Evolutionary conservation across 1,284 basidiomycete genomes (phyloP).

Genomic region (Microbotryomycetes sp.): DNA sequence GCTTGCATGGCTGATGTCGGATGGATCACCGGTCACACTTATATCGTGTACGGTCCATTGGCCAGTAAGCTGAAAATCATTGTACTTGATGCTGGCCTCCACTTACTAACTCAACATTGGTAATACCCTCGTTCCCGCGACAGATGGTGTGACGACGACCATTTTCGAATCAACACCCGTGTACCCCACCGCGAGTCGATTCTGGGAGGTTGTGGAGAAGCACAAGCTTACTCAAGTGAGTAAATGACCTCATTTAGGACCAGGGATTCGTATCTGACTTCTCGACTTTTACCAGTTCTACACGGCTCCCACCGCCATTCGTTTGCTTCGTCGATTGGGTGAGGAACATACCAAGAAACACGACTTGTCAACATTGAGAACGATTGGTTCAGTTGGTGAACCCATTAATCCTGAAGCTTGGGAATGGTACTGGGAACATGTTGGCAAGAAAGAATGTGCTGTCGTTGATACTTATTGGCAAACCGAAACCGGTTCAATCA

Average conservation of each 20-base stretch:
- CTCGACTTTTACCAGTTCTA: conserved; percentile 61
- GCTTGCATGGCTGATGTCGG: conserved; percentile 99
- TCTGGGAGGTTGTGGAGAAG: conserved; percentile 93
- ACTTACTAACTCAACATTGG: conserved; percentile 32
- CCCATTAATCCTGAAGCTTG: conserved; percentile 99
- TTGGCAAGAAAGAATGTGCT: conserved; percentile 81
- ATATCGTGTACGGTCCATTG: conserved; percentile 95
- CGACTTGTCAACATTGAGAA: conserved; percentile 76
- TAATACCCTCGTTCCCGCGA: too few relatives aligned
- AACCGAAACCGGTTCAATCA: conserved; percentile 95
- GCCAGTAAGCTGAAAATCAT: conserved; percentile 46
- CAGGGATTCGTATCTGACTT: neutral
- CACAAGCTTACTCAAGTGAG: conserved; percentile 69
- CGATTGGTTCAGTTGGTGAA: conserved; percentile 90
- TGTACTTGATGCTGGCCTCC: neutral
- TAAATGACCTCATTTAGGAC: neutral
- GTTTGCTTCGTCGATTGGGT: conserved; percentile 81
- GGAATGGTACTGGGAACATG: conserved; percentile 97
- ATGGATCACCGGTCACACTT: conserved; percentile 98
- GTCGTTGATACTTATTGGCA: conserved; percentile 80
- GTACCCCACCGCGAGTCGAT: conserved; percentile 90
- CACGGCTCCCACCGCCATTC: conserved; percentile 79
- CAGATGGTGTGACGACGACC: conserved; percentile 78
- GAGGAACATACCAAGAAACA: conserved; percentile 77
- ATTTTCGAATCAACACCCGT: conserved; percentile 97